Base-by-base conservation (phyloP, 1,139 yeast species). In the Saccharomyces hybrid region DNA sequence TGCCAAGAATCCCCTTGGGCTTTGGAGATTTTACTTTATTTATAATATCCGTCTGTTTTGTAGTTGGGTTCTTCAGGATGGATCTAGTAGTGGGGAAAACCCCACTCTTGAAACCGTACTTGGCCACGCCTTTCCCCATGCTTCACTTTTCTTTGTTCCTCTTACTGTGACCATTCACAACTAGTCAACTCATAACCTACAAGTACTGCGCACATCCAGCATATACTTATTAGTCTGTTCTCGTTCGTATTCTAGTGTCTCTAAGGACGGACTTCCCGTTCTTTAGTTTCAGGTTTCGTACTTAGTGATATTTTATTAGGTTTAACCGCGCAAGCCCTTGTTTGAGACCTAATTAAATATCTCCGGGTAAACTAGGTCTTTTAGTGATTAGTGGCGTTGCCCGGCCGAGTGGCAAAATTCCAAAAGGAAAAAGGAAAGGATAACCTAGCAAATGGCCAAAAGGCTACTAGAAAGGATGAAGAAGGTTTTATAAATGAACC, bases 41-140 rank as follows among this genome's bases (percentile, higher is more conserved):
- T 46, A 75, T 68, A 8, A 88, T 84, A 9, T 58, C 55, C 14
- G 58, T 57, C 51, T 67, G 71, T 58, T 84, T 81, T 53, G 82
- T 78, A 2, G 74, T 72, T 1, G 91, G 89, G 49, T 77, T 74
- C 65, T 82, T 85, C 73, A 86, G 79, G 42, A 86, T 80, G 44
- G 86, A 82, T 66, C 96, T 83, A 13, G 87, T 83, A 56, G 75
- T 78, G 52, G 97, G 97, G 61, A 90, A 78, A 50, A 88, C 76
- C 68, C 97, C 97, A 53, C 95, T 85, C 73, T 86, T 86, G 60
- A 73, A 74, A 3, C 80, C 81, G 57, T 70, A 73, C 58, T 74
- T 75, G 11, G 77, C 75, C 32, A 72, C 70, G 52, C 77, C 74
- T 61, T 75, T 77, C 57, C 77, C 79, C 81, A 77, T 77, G 46